Conservation (phyloP, 176 grass and related monocot genomes). For the Leersia perrieri region DNA sequence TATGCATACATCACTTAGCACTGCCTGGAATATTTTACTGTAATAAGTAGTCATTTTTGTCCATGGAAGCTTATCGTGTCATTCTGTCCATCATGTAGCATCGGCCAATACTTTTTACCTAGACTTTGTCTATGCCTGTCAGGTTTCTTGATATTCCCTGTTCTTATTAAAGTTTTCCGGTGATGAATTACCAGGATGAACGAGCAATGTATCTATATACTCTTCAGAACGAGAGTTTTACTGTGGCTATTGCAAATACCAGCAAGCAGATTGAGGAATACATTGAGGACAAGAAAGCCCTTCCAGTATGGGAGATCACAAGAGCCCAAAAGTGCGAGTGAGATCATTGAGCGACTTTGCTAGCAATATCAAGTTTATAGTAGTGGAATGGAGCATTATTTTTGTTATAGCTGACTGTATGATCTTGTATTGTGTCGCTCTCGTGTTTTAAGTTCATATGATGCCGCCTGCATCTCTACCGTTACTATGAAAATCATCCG, state of each 20-base stretch:
- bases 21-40: not conserved
- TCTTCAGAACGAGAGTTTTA: conserved; percentile 69
- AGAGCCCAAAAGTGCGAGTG: conserved; percentile 72
- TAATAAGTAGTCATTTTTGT: no score
- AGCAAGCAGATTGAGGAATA: conserved; percentile 25
- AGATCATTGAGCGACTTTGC: conserved; percentile 1
- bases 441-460: not conserved
- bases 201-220: conserved; percentile 87
- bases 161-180: conserved; percentile 13
- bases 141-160: not conserved
- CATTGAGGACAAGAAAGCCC: conserved; percentile 1
- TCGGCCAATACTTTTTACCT: not conserved
- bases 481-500: not conserved
- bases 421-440: not conserved
- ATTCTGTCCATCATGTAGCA: not conserved
- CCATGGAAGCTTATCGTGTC: not conserved
- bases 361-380: not conserved
- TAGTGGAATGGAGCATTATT: not conserved
- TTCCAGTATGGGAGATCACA: conserved; percentile 67
- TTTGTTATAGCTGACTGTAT: not conserved
- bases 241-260: conserved; percentile 65
- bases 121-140: not conserved
- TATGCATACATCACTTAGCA: not conserved
- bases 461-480: not conserved
- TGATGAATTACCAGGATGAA: conserved; percentile 71